Base-by-base conservation (phyloP, 1,284 basidiomycete species). In the Ustilago curta region DNA sequence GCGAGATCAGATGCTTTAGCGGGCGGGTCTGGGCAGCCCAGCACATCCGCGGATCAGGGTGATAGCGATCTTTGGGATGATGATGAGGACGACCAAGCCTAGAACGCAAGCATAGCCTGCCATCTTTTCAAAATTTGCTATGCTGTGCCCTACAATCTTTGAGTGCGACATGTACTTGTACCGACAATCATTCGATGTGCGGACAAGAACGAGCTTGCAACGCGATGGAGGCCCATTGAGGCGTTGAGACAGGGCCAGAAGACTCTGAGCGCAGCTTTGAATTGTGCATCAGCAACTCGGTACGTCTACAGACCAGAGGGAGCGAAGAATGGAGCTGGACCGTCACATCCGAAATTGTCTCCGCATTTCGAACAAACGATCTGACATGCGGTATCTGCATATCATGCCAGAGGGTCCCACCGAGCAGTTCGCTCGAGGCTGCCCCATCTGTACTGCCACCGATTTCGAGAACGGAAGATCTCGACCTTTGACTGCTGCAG, bases 1-100 rank as follows among this genome's bases (percentile, higher is more conserved):
- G 45, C 48, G 4, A 40, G 19, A 12, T 3, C 44, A 19, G 56
- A 23, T 9, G 29, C 44, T 31, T 37, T 16, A 3, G 35, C 35
- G 35, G 14, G 35, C 12, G 35, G 35, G 35, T 37, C 39, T 37
- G 29, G 47, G 14, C 35, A n/a, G 19, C 19, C 14, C 42, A 59
- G 27, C 29, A 5, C n/a, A 31, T 18, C 29, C n/a, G 25, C 59
- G 6, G 64, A 54, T 19, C 56, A 59, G 6, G 76, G 64, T 19
- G 78, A 72, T 35, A 65, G 52, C 19, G 71, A 79, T 42, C 60
- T 78, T 7, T 78, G 76, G 76, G 73, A 75, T 39, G 67, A 75
- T 37, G 67, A 62, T 31, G 72, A 67, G 2, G 65, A 68, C 21
- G 66, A 59, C 14, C 50, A 59, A 2, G 51, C 50, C n/a, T 43